Evolutionary conservation across 768 basidiomycete genomes (phyloP).

Genomic region (Leccinum fibrillosum): DNA sequence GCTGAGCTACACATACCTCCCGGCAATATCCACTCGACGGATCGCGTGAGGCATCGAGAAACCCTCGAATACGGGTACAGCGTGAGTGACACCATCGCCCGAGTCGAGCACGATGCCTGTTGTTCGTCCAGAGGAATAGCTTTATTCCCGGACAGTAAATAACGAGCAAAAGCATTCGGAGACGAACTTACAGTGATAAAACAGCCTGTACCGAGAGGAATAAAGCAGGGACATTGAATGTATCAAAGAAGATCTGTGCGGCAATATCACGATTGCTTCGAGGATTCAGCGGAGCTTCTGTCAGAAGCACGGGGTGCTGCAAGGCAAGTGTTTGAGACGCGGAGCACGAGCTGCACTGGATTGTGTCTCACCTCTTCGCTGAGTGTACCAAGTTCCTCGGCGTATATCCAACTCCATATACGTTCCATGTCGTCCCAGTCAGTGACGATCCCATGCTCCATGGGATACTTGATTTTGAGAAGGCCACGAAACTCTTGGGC

Average conservation of each 20-base stretch:
- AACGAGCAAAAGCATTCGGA: neutral
- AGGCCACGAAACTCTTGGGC: conserved; percentile 96
- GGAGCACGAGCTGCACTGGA: neutral
- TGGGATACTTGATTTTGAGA: conserved; percentile 97
- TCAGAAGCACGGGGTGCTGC: conserved; percentile 95
- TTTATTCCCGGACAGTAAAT: conserved; percentile 33
- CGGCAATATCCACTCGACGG: conserved; percentile 92
- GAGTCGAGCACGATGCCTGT: conserved; percentile 99
- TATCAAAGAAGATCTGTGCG: conserved; percentile 99
- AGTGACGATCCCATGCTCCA: conserved; percentile 98
- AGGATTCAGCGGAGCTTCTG: conserved; percentile 97
- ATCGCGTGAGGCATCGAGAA: conserved; percentile 99
- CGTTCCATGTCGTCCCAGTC: conserved; percentile 99
- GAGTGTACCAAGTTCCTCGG: conserved; percentile 90
- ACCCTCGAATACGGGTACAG: conserved; percentile 97
- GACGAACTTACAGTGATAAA: conserved; percentile 75
- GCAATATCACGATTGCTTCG: conserved; percentile 94
- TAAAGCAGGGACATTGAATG: conserved; percentile 97
- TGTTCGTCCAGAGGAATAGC: conserved; percentile 97
- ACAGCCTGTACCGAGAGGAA: conserved; percentile 98
- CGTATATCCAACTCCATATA: conserved; percentile 98
- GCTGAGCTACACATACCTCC: conserved; percentile 54
- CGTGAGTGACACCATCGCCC: conserved; percentile 97
- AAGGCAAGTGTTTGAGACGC: conserved; percentile 11
- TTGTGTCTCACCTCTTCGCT: conserved; percentile 81